A percentile compares a stretch with the other conserved stretches of the same genome.
Evolutionary conservation across 1,284 basidiomycete species (phyloP).

Genomic region (Apiotrichum montevideense): DNA sequence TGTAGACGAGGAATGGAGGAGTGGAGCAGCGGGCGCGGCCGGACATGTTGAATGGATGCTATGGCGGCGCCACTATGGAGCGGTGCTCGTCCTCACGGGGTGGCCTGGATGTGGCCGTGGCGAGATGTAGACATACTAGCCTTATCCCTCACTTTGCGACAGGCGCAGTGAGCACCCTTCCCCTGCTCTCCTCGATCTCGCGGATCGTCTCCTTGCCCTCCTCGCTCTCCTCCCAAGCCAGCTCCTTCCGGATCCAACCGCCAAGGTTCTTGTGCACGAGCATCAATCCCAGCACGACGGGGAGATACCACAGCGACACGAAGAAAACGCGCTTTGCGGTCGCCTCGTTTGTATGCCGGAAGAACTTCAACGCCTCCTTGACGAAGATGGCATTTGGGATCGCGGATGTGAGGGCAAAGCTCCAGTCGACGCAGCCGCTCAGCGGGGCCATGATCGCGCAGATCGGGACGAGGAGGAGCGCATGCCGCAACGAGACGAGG

Average conservation of each 20-base stretch:
- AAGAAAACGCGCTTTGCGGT: slow-evolving; percentile 74
- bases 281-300: slow-evolving; percentile 82
- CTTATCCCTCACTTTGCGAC: background rate
- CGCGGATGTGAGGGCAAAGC: slow-evolving; percentile 72
- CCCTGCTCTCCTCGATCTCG: slow-evolving; percentile 9
- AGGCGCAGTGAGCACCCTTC: slow-evolving; percentile 4
- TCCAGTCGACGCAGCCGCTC: slow-evolving; percentile 79
- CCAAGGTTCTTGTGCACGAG: slow-evolving; percentile 86
- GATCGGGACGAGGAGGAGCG: slow-evolving; percentile 69
- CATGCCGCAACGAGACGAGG: slow-evolving; percentile 77
- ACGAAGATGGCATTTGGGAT: slow-evolving; percentile 70
- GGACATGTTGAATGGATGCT: no score
- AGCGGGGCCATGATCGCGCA: slow-evolving; percentile 76
- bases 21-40: no score
- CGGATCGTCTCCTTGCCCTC: slow-evolving; percentile 16
- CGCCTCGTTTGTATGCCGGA: slow-evolving; percentile 60
- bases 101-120: no score
- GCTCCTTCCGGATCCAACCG: slow-evolving; percentile 53
- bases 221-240: slow-evolving; percentile 15
- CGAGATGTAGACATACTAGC: no score
- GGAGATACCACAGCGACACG: slow-evolving; percentile 84
- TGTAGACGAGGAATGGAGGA: background rate
- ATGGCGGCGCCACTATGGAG: no score
- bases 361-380: slow-evolving; percentile 68
- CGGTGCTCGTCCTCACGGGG: no score